Evolutionary conservation across 2,329 filamentous ascomycete species (phyloP).

Genomic region (Cladosporium sp.): DNA sequence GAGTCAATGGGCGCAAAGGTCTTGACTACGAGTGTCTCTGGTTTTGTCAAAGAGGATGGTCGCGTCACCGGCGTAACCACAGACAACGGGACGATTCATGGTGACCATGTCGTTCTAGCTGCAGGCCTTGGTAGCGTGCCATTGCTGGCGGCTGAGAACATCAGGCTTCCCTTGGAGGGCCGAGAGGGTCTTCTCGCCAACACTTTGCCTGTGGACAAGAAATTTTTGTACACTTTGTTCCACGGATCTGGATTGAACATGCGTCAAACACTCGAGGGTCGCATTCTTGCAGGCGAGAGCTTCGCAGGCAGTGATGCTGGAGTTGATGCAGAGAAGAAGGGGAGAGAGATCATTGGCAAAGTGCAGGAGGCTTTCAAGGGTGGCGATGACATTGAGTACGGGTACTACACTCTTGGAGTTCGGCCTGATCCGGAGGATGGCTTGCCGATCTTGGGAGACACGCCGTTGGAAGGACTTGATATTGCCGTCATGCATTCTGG

Average conservation of each 20-base stretch:
- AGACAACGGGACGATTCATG: background rate
- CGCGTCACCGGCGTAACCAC: background rate
- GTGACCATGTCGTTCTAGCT: conserved; percentile 3
- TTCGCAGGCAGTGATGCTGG: conserved; percentile 2
- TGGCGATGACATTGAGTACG: conserved; percentile 2
- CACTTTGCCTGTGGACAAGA: background rate
- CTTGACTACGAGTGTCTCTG: background rate
- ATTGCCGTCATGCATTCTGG: conserved; percentile 9
- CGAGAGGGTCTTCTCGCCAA: conserved; percentile 4
- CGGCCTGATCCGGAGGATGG: conserved; percentile 5
- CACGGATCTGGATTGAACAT: conserved; percentile 1
- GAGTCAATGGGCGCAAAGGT: background rate
- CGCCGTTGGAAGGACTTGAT: background rate
- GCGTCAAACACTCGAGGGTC: conserved; percentile 7
- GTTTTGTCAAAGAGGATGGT: background rate
- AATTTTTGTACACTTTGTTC: background rate
- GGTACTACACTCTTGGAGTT: conserved; percentile 1
- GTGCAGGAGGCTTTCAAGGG: conserved; percentile 1
- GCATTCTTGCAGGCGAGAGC: background rate
- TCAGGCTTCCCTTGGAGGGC: conserved; percentile 2
- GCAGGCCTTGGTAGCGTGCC: conserved; percentile 4
- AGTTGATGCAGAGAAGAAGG: conserved; percentile 2
- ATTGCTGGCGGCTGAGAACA: background rate
- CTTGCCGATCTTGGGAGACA: conserved; percentile 2
- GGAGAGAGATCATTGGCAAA: background rate